Percentiles rank a stretch among this genome's conserved stretches.
Conservation (phyloP, 1,139 yeast species). For the Pichia sp. region DNA sequence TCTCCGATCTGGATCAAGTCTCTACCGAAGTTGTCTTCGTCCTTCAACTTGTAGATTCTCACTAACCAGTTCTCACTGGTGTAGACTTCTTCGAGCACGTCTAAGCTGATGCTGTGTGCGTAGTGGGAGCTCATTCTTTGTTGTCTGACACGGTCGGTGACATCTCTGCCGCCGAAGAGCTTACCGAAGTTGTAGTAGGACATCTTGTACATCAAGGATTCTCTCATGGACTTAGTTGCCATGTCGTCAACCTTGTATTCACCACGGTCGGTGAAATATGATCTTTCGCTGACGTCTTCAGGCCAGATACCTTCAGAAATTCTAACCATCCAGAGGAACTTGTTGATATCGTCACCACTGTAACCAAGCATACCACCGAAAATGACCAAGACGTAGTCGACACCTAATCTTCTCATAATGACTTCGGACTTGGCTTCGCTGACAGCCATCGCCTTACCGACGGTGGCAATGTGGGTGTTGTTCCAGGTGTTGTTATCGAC, state of each 20-base stretch:
- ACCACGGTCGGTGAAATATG: slow-evolving; percentile 80
- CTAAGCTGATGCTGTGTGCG: slow-evolving; percentile 56
- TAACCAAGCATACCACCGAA: slow-evolving; percentile 95
- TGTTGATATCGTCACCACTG: slow-evolving; percentile 96
- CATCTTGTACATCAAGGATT: slow-evolving; percentile 94
- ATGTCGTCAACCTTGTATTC: slow-evolving; percentile 83
- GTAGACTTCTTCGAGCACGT: slow-evolving; percentile 89
- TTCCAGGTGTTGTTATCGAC: slow-evolving; percentile 99
- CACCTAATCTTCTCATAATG: slow-evolving; percentile 87
- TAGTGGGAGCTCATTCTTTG: slow-evolving; percentile 59
- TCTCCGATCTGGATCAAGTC: slow-evolving; percentile 45
- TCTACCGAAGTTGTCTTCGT: slow-evolving; percentile 85
- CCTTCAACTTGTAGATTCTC: slow-evolving; percentile 90
- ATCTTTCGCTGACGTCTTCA: slow-evolving; percentile 85
- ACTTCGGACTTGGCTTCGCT: slow-evolving; percentile 87
- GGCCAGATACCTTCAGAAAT: slow-evolving; percentile 99
- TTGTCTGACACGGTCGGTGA: slow-evolving; percentile 82
- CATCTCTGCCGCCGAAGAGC: slow-evolving; percentile 56
- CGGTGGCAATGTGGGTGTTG: slow-evolving; percentile 99
- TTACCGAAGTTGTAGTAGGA: slow-evolving; percentile 86
- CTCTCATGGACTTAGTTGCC: slow-evolving; percentile 83
- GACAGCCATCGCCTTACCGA: slow-evolving; percentile 97
- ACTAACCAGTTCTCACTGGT: slow-evolving; percentile 98
- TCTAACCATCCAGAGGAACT: slow-evolving; percentile 98
- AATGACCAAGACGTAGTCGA: slow-evolving; percentile 88